Evolutionary conservation across 164 flowering plant genomes (phyloP).

Genomic region (Cinnamomum chago): DNA sequence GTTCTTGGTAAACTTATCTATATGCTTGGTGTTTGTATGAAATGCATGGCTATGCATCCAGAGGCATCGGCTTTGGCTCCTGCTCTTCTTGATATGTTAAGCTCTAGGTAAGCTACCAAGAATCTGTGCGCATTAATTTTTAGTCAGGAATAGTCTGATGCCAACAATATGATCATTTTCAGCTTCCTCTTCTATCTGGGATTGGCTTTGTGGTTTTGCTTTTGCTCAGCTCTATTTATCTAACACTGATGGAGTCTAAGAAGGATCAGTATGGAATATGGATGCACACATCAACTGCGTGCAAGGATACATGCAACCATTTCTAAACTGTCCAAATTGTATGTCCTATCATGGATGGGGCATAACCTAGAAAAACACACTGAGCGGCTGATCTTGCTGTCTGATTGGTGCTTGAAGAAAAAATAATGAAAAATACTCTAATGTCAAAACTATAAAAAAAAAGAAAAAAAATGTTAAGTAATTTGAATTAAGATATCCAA

Average conservation of each 20-base stretch:
- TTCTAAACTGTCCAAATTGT: background rate
- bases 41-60: constrained; percentile 90
- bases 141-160: background rate
- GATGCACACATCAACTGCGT: too few species aligned
- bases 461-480: too few species aligned
- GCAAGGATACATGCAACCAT: background rate
- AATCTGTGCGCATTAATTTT: background rate
- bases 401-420: background rate
- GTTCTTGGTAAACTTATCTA: constrained; percentile 89
- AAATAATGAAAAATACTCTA: background rate
- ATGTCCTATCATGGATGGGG: background rate
- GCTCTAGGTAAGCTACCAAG: constrained; percentile 53
- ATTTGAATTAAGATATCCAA: too few species aligned
- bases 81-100: constrained; percentile 75
- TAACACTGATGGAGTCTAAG: background rate
- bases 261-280: too few species aligned
- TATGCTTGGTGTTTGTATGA: constrained; percentile 94
- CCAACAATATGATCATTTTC: background rate
- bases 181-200: too few species aligned
- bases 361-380: background rate
- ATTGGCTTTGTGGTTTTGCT: too few species aligned
- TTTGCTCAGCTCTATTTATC: too few species aligned
- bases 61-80: constrained; percentile 89
- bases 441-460: background rate
- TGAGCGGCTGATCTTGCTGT: background rate